A percentile compares a stretch with the other conserved stretches of the same genome.
Evolutionary conservation across 2,329 filamentous ascomycete genomes (phyloP).

Genomic region (Aspergillus ustus): DNA sequence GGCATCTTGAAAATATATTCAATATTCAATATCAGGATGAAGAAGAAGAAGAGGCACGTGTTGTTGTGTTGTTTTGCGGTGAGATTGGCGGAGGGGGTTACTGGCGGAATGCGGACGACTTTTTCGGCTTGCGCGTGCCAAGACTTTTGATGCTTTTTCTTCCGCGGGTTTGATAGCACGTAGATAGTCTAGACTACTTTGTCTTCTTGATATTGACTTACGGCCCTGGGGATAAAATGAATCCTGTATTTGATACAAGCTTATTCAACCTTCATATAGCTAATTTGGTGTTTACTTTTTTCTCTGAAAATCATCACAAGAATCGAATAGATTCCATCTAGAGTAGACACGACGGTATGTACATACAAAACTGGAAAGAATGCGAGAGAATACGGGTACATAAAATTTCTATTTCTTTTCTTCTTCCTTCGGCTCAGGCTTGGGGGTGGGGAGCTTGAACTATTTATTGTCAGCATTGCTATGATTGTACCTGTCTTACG

Average conservation of each 20-base stretch:
- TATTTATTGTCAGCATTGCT: constrained; percentile 33
- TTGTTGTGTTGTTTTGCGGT: background rate
- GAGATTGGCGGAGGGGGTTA: background rate
- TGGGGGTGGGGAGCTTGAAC: constrained; percentile 94
- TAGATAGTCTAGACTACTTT: background rate
- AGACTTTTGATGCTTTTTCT: background rate
- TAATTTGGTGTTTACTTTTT: background rate
- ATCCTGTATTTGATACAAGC: background rate
- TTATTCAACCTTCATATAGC: background rate
- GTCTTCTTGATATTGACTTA: background rate
- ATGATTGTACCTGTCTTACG: background rate
- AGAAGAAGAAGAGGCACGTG: background rate
- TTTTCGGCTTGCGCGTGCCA: background rate
- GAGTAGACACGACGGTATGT: constrained; percentile 39
- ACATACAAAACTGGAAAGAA: constrained; percentile 41
- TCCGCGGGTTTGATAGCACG: background rate
- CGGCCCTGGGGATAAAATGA: background rate
- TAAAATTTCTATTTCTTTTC: constrained; percentile 76
- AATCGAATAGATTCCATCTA: constrained; percentile 16
- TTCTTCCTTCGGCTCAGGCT: constrained; percentile 90
- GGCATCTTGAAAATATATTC: constrained; percentile 34
- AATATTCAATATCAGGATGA: background rate
- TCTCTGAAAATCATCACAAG: background rate
- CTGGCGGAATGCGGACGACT: background rate
- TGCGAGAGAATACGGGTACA: constrained; percentile 43